Base-by-base conservation (phyloP, 257 asterid species). In the Scutellaria galericulata region DNA sequence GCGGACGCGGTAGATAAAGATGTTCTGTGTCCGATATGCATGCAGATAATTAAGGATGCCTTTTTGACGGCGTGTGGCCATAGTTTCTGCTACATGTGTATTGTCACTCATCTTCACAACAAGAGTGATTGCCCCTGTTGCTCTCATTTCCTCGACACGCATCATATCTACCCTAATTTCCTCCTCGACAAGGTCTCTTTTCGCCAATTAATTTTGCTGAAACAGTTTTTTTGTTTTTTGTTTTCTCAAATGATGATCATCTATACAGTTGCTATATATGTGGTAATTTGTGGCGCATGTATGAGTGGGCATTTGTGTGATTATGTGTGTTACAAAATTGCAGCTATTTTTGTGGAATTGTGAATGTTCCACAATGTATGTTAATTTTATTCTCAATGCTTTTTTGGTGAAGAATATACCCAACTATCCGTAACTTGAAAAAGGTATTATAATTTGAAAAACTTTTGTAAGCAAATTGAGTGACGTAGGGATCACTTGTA, bases 91-190 rank as follows among this genome's bases (percentile, higher is more conserved):
- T 94, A 88, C 76, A 89, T 85, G 87, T 94, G 97, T 63, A 94
- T 94, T 35, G 84, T 74, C 52, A 91, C 97, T 70, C 99, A 91
- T 82, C 88, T 94, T 42, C 84, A 80, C 76, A 88, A 91, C 73
- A 94, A 91, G 90, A 91, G 87, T 31, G 91, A 89, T 80, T 91
- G 99, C 71, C 99, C 99, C 46, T 94, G 89, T 45, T 89, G 99
- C 71, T 83, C 96, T 46, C 91, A 84, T 73, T 84, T 80, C 77
- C 86, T 94, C 73, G 89, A 97, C 12, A 53, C 92, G 10, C 68
- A 69, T n/a, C 85, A 84, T 50, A 80, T 94, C 41, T 89, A 87
- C 79, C 99, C 99, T 70, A 94, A 94, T 88, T 91, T 91, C 79
- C 95, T 91, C 50, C 99, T 94, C 78, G 87, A 83, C 58, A 94